Evolutionary conservation across 2,329 filamentous ascomycete genomes (phyloP).

Genomic region (Chaetomium sp.): DNA sequence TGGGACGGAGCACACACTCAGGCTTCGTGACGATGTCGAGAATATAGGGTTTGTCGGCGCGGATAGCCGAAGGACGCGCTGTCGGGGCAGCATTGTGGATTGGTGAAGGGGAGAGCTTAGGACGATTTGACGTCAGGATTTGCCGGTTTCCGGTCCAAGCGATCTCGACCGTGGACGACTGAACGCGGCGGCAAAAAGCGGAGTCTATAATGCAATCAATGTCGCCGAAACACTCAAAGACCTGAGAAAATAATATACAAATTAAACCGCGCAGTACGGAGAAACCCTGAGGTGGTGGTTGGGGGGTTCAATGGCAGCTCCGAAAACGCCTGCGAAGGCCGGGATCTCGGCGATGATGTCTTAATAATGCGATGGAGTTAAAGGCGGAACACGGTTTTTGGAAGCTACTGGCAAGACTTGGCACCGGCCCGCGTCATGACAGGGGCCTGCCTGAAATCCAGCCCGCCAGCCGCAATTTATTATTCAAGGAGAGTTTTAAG

Average conservation of each 20-base stretch:
- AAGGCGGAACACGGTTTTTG: slow-evolving; percentile 22
- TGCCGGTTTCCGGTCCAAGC: slow-evolving; percentile 17
- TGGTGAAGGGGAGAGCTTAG: slow-evolving; percentile 11
- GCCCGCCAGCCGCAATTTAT: slow-evolving; percentile 11
- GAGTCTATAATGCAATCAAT: slow-evolving; percentile 17
- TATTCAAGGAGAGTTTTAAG: background rate
- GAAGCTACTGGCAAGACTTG: slow-evolving; percentile 26
- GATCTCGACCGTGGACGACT: slow-evolving; percentile 17
- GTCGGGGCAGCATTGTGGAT: slow-evolving; percentile 35
- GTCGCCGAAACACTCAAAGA: background rate
- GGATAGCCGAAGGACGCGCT: slow-evolving; percentile 32
- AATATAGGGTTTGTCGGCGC: slow-evolving; percentile 26
- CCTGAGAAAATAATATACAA: slow-evolving; percentile 23
- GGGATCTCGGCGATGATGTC: slow-evolving; percentile 31
- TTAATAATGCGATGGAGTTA: slow-evolving; percentile 32
- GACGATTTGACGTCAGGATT: slow-evolving; percentile 30
- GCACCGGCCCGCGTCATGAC: slow-evolving; percentile 12
- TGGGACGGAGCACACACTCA: slow-evolving; percentile 25
- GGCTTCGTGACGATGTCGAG: slow-evolving; percentile 25
- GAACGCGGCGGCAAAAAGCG: slow-evolving; percentile 1
- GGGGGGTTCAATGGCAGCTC: slow-evolving; percentile 26
- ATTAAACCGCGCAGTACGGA: slow-evolving; percentile 18
- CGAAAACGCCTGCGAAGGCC: slow-evolving; percentile 27
- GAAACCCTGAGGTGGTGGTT: slow-evolving; percentile 9
- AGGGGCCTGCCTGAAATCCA: background rate